Base-by-base conservation (phyloP, 2,329 filamentous ascomycete species). In the Cercospora canescens region DNA sequence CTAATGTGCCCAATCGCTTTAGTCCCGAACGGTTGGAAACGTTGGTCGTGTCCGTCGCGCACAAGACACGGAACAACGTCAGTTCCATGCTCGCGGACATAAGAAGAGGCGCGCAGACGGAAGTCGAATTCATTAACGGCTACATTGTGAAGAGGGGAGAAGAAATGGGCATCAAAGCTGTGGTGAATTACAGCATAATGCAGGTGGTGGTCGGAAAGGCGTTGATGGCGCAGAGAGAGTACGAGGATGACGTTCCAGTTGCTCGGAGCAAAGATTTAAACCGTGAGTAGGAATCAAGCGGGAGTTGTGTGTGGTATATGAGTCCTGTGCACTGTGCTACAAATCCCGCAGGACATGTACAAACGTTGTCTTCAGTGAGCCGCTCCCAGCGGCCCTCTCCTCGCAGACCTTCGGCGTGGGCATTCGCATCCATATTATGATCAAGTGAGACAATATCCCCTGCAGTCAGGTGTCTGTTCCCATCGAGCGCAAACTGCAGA, bases 91-190 rank as follows among this genome's bases (percentile, higher is more conserved):
- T 91, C 6, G 84, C 85, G 61, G 87, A 90, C 72, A 81, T 94
- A 12, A 80, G 86, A 11, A 77, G 79, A 1, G 90, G 91, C 1
- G 64, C 75, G 67, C 79, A 83, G 65, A 93, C 92, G 0, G 93
- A 97, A 73, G 86, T 97, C 45, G 87, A 94, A 54, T 96, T 90
- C 74, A 86, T 94, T 71, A 97, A 96, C 76, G 94, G 94, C 0
- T 99, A 94, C 80, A 90, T 99, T 66, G 84, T 96, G 34, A 84
- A 82, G 59, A 86, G 90, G 45, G 95, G 91, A 0, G 84, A 87
- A 72, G 86, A 91, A 75, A 73, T 94, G 67, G 91, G 92, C 1
- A 82, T 97, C n/a, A 82, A 86, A 59, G 89, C 89, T 73, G 86
- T 88, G 11, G 82, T 89, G 67, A 95, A 96, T 75, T 88, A 89